Conservation (phyloP, 345 rosid species). For the Alliaria petiolata region DNA sequence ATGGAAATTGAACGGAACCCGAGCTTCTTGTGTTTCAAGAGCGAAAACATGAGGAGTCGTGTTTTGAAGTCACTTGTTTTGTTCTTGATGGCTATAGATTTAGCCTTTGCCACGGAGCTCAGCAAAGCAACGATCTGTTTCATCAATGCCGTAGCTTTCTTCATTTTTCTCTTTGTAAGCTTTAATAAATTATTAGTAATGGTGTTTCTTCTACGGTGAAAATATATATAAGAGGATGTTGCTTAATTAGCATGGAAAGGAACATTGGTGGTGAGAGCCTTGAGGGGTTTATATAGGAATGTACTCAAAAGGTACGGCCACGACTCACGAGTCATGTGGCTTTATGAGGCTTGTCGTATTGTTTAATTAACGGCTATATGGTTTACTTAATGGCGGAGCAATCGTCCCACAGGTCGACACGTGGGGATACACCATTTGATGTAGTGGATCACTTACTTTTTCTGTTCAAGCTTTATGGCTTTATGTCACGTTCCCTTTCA, state of each 20-base stretch:
- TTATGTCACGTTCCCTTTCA: conserved; percentile 29
- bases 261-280: conserved; percentile 15
- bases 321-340: conserved; percentile 16
- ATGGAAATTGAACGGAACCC: conserved; percentile 47
- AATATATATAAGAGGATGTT: conserved; percentile 11
- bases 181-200: not conserved
- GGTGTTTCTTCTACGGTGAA: not conserved
- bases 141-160: conserved; percentile 56
- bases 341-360: conserved; percentile 16
- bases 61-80: conserved; percentile 50
- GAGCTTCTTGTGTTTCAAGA: conserved; percentile 49
- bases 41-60: conserved; percentile 50
- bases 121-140: conserved; percentile 44
- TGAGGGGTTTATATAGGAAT: conserved; percentile 17
- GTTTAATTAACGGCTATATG: not conserved
- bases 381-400: conserved; percentile 32
- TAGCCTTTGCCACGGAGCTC: conserved; percentile 48
- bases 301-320: conserved; percentile 8
- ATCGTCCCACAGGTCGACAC: conserved; percentile 22
- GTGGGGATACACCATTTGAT: conserved; percentile 13
- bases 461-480: conserved; percentile 18
- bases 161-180: conserved; percentile 38
- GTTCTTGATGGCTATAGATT: conserved; percentile 56
- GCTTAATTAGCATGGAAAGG: conserved; percentile 22
- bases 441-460: conserved; percentile 23